Evolutionary conservation across 1,139 yeast genomes (phyloP), one percentile per base, ranked within the genome.

Genomic region (Hansenula anomala): DNA sequence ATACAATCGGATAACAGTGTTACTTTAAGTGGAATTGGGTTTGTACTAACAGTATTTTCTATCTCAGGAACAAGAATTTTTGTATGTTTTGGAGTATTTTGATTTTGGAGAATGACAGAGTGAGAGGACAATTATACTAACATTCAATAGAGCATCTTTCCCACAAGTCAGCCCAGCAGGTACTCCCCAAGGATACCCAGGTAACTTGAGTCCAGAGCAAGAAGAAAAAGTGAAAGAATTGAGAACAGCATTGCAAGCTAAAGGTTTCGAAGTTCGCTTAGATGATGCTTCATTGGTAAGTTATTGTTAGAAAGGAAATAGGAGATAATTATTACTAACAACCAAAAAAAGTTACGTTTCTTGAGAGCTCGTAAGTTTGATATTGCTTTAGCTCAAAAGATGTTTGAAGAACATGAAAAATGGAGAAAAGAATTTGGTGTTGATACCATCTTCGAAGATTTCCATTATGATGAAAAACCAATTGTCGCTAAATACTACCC

Each of bases 301-400:
- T 43, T 5, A 10, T 4, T 23, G 4, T 23, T 23, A 12, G 25
- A 23, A 4, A 8, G 25, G 13, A 8, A 23, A 8, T 23, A 4
- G 25, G 11, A 23, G 11, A 23, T 8, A 10, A n/a, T n/a, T n/a
- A n/a, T n/a, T 18, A 26, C 20, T 32, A 28, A 24, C 15, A 14
- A 16, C n/a, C n/a, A n/a, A n/a, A 25, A 14, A 16, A 34, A 59
- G 59, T 74, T 88, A 57, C 79, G 98, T 55, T 92, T 92, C 66
- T 71, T 94, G 52, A 79, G 98, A 59, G 98, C 98, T 16, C 81
- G 98, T 63, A 90, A 89, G 72, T 92, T 92, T 57, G 96, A 89
- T 54, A 67, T 92, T 32, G 75, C 68, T 43, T 77, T 80, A 59
- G 86, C 97, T 31, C 75, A 76, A 59, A 78, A 73, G 48, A 92